Percentiles rank a stretch among this genome's conserved stretches.
Evolutionary conservation across 2,329 filamentous ascomycete species (phyloP).

Genomic region (Thelonectria blattea): DNA sequence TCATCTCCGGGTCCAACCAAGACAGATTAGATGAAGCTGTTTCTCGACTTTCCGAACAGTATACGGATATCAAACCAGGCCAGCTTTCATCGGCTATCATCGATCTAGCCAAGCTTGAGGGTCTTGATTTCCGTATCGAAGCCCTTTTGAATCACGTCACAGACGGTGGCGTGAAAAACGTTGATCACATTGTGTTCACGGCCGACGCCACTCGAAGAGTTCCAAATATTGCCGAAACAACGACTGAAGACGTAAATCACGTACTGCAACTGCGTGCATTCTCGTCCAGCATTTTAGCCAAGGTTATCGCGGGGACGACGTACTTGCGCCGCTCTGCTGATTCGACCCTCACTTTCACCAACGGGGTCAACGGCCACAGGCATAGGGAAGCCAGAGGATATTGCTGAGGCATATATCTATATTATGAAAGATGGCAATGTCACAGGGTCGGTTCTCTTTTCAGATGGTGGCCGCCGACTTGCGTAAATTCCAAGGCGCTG

Average conservation of each 20-base stretch:
- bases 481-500: not conserved
- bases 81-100: not conserved
- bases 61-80: not conserved
- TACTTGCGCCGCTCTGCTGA: not conserved
- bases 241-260: not conserved
- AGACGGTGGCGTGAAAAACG: not conserved
- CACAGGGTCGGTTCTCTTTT: not conserved
- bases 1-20: slow-evolving; percentile 3
- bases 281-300: not conserved
- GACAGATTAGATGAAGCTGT: not conserved
- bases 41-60: not conserved
- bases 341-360: slow-evolving; percentile 4
- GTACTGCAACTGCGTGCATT: not conserved
- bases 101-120: not conserved
- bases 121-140: not conserved
- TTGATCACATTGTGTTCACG: slow-evolving; percentile 3
- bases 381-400: slow-evolving; percentile 3
- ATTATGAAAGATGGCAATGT: not conserved
- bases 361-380: slow-evolving; percentile 1
- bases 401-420: slow-evolving; percentile 6
- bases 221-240: not conserved
- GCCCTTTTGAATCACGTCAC: not conserved
- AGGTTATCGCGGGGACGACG: not conserved
- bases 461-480: not conserved
- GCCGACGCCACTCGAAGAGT: not conserved